phyloP scores from a whole-genome alignment of 2,329 filamentous ascomycete species.

The Colletotrichum aenigma region DNA sequence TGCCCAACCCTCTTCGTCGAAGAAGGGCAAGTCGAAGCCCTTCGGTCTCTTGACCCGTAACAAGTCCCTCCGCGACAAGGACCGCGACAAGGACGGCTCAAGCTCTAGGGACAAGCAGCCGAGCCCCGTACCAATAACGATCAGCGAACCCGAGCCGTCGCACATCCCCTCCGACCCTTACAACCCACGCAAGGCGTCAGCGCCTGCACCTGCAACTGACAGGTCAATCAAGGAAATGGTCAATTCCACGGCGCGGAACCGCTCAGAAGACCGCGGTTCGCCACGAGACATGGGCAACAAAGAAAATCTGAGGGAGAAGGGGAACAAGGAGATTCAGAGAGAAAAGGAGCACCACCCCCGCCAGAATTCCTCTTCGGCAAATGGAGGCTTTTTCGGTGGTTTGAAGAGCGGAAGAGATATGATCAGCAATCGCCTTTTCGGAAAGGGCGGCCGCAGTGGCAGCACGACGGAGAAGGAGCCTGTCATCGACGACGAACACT shows the following conservation, averaged over 20 bases:
- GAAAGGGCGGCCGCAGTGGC: constrained; percentile 76
- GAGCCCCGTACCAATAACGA: constrained; percentile 29
- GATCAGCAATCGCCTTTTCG: constrained; percentile 82
- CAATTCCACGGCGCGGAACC: constrained; percentile 67
- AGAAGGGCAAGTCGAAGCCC: constrained; percentile 58
- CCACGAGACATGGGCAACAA: constrained; percentile 49
- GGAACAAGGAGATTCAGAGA: constrained; percentile 29
- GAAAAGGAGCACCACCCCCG: constrained; percentile 38
- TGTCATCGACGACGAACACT: constrained; percentile 79
- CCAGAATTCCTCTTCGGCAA: constrained; percentile 59
- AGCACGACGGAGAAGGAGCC: constrained; percentile 70
- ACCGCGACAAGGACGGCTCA: constrained; percentile 44
- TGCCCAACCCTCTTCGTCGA: constrained; percentile 33
- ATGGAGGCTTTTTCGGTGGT: constrained; percentile 73
- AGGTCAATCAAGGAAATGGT: constrained; percentile 73
- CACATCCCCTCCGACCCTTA: constrained; percentile 32
- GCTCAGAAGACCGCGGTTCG: constrained; percentile 71
- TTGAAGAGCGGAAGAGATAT: constrained; percentile 79
- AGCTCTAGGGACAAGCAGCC: constrained; percentile 38
- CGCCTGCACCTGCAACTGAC: constrained; percentile 66
- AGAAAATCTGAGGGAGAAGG: constrained; percentile 50
- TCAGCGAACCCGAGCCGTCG: constrained; percentile 40
- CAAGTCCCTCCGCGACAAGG: constrained; percentile 53
- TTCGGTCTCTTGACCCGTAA: constrained; percentile 58
- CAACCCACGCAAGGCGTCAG: constrained; percentile 64